Conservation (phyloP, 1,139 yeast species). For the Eremothecium coryli region DNA sequence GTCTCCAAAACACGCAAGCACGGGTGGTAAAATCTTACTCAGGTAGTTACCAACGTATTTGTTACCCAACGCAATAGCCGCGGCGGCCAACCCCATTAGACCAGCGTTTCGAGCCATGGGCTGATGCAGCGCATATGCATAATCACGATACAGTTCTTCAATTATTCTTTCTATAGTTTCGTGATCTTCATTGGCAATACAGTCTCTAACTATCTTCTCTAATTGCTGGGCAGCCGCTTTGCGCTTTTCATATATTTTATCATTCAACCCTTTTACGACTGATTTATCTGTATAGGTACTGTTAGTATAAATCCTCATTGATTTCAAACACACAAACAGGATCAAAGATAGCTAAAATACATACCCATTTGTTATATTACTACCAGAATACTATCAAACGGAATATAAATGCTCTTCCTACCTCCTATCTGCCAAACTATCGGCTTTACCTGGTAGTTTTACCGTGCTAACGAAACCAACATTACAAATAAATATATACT, state of each 20-base stretch:
- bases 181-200: constrained; percentile 57
- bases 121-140: constrained; percentile 67
- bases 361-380: no score
- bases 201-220: constrained; percentile 69
- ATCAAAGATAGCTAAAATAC: background rate
- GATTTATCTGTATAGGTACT: constrained; percentile 52
- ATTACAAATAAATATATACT: no score
- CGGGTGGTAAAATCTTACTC: constrained; percentile 85
- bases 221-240: constrained; percentile 89
- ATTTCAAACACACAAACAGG: no score
- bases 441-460: no score
- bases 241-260: constrained; percentile 86
- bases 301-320: constrained; percentile 1
- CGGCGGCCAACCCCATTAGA: constrained; percentile 66
- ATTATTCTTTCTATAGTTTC: constrained; percentile 62
- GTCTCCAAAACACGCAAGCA: constrained; percentile 90
- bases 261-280: constrained; percentile 74
- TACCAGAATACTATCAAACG: no score
- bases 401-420: no score
- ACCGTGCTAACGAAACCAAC: no score
- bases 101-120: constrained; percentile 74
- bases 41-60: constrained; percentile 63
- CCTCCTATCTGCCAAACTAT: no score
- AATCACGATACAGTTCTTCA: constrained; percentile 57
- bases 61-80: constrained; percentile 68